Percentiles rank a stretch among this genome's conserved stretches.
Conservation (phyloP, 2,329 filamentous ascomycete genomes). For the Knoxdaviesia capensis region DNA sequence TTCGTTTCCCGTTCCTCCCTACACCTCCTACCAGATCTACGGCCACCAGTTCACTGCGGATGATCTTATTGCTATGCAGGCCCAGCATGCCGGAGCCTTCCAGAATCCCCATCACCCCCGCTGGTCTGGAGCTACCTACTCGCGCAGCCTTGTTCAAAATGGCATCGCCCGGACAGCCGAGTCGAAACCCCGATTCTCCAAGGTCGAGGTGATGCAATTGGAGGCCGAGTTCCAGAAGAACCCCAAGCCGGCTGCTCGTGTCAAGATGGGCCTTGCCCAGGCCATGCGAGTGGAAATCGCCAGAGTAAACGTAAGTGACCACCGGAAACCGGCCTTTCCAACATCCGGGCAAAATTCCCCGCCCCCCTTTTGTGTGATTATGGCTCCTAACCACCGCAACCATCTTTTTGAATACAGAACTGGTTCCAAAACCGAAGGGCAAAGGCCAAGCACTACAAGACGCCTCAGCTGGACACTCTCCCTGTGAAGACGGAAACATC, state of each 20-base stretch:
- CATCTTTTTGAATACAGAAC: conserved; percentile 22
- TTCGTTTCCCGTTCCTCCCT: no score
- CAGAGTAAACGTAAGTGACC: conserved; percentile 34
- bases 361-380: background rate
- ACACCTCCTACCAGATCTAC: no score
- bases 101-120: background rate
- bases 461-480: conserved; percentile 28
- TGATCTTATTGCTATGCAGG: no score
- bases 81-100: no score
- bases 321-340: no score
- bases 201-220: conserved; percentile 36
- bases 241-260: conserved; percentile 40
- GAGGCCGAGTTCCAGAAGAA: conserved; percentile 44
- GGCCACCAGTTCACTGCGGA: no score
- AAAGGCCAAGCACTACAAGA: conserved; percentile 43
- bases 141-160: background rate
- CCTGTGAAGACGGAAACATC: conserved; percentile 10
- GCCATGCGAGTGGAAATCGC: conserved; percentile 41
- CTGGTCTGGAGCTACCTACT: background rate
- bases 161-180: conserved; percentile 17
- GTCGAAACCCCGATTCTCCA: conserved; percentile 32
- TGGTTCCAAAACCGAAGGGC: conserved; percentile 50
- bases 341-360: no score
- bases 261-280: conserved; percentile 40
- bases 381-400: background rate